Percentiles rank a stretch among this genome's conserved stretches.
These are phyloP conservation scores for Saturnispora diversa DNA, from an alignment of 805 yeast genomes.

Conservation along the genomic window DNA sequence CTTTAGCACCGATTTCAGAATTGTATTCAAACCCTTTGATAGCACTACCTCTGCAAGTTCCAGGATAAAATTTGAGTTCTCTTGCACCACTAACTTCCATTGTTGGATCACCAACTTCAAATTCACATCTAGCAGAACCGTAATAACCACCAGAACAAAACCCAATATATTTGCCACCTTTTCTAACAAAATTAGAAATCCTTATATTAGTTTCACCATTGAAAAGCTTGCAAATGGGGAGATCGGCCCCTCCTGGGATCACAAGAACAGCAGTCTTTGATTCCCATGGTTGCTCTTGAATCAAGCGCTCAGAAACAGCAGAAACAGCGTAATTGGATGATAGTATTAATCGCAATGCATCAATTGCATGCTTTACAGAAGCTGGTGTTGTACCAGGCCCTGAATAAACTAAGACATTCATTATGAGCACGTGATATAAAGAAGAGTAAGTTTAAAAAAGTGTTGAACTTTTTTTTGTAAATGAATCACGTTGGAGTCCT, in stretches of 20 bases:
- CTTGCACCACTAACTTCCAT: conserved; percentile 83
- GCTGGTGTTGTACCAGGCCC: conserved; percentile 83
- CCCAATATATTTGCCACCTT: conserved; percentile 81
- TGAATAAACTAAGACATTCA: conserved; percentile 71
- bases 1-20: conserved; percentile 66
- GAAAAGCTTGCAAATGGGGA: conserved; percentile 69
- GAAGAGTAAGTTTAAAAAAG: too few relatives aligned
- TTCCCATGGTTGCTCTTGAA: conserved; percentile 83
- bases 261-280: conserved; percentile 70
- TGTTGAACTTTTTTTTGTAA: conserved; percentile 14
- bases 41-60: conserved; percentile 74
- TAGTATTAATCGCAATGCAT: conserved; percentile 61
- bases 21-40: conserved; percentile 74
- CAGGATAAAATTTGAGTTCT: conserved; percentile 77
- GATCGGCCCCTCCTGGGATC: conserved; percentile 95
- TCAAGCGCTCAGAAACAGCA: conserved; percentile 52
- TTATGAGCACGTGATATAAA: conserved; percentile 18
- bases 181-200: conserved; percentile 55
- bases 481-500: too few relatives aligned
- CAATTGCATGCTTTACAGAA: conserved; percentile 75
- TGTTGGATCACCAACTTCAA: conserved; percentile 61
- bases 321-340: conserved; percentile 87
- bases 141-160: conserved; percentile 96
- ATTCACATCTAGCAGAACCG: conserved; percentile 67
- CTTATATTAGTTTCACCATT: conserved; percentile 59